Conservation (phyloP, 2,329 filamentous ascomycete species). For the Botrytis deweyae region DNA sequence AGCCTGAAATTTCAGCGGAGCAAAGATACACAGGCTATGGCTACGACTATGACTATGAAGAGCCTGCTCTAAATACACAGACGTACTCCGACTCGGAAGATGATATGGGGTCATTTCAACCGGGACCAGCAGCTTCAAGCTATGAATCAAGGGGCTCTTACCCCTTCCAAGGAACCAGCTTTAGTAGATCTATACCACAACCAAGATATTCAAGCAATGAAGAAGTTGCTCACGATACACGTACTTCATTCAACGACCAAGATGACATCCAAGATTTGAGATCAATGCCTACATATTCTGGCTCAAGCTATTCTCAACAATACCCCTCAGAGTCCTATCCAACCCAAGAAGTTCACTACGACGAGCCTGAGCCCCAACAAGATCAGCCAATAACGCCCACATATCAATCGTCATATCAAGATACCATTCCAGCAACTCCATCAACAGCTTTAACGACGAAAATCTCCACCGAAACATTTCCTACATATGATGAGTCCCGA, state of each 20-base stretch:
- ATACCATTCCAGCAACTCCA: neutral
- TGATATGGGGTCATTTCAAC: neutral
- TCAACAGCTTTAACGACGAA: neutral
- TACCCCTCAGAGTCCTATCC: neutral
- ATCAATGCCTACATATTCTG: neutral
- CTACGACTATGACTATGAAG: neutral
- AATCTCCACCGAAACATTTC: neutral
- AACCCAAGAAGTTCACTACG: neutral
- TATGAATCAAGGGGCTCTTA: neutral
- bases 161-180: neutral
- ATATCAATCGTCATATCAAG: neutral
- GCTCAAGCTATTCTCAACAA: neutral
- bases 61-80: neutral
- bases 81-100: neutral
- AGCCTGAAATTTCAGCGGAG: neutral
- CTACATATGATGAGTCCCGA: neutral
- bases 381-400: neutral
- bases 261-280: neutral
- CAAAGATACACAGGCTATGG: neutral
- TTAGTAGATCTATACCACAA: neutral
- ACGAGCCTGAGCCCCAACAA: neutral
- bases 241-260: neutral
- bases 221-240: neutral
- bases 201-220: neutral
- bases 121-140: neutral